Evolutionary conservation across 371 early-diverging fungal species (phyloP).

Genomic region (Circinella minor): DNA sequence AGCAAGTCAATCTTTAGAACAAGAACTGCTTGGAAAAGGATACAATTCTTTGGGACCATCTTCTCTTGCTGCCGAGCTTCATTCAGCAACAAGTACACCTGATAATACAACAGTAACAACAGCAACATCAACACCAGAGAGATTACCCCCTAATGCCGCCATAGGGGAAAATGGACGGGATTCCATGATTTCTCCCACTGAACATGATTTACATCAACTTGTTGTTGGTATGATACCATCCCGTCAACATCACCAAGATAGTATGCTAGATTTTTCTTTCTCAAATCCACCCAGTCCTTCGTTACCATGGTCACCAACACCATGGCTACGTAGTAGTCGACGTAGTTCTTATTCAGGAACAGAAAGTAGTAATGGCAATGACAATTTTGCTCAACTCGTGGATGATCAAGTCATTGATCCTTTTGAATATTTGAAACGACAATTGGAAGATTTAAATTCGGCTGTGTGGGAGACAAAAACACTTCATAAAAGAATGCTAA

Average conservation of each 20-base stretch:
- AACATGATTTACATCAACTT: slow-evolving; percentile 8
- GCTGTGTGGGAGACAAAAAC: slow-evolving; percentile 58
- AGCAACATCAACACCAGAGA: slow-evolving; percentile 30
- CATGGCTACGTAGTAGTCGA: slow-evolving; percentile 36
- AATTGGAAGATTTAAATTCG: slow-evolving; percentile 52
- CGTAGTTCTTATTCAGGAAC: slow-evolving; percentile 41
- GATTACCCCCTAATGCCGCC: slow-evolving; percentile 1
- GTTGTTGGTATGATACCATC: background rate
- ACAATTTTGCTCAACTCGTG: background rate
- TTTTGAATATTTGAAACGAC: slow-evolving; percentile 51
- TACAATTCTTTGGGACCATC: slow-evolving; percentile 49
- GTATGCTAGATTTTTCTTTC: too few relatives aligned
- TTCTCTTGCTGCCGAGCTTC: slow-evolving; percentile 48
- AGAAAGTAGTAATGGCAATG: too few relatives aligned
- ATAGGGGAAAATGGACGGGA: background rate
- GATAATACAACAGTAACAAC: slow-evolving; percentile 4
- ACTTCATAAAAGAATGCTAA: slow-evolving; percentile 48
- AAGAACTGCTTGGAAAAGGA: slow-evolving; percentile 52
- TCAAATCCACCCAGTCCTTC: background rate
- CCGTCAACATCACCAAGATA: background rate
- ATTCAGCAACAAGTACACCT: slow-evolving; percentile 41
- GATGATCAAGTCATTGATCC: slow-evolving; percentile 49
- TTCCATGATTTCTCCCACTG: background rate
- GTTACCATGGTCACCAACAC: background rate
- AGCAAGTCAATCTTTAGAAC: slow-evolving; percentile 47